These are phyloP conservation scores for Cyberlindnera mississippiensis DNA, from an alignment of 805 yeast species.

Conservation along the genomic window DNA sequence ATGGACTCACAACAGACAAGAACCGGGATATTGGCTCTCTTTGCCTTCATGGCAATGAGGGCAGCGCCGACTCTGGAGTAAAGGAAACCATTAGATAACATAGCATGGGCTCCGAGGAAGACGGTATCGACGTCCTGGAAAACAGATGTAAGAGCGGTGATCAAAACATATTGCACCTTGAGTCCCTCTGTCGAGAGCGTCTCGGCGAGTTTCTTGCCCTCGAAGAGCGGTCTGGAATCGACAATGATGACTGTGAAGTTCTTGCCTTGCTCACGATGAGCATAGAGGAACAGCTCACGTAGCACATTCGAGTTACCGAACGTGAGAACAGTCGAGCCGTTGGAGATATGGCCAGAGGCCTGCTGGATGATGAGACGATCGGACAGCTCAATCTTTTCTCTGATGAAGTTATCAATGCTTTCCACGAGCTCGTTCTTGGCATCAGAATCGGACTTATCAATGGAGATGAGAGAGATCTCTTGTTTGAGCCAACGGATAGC, in stretches of 20 bases:
- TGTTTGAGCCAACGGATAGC: conserved; percentile 97
- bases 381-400: conserved; percentile 80
- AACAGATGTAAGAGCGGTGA: conserved; percentile 75
- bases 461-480: conserved; percentile 77
- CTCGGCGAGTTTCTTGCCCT: conserved; percentile 77
- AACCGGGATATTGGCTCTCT: conserved; percentile 86
- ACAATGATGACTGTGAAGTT: conserved; percentile 82
- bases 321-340: conserved; percentile 77
- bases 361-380: conserved; percentile 77
- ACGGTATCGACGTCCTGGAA: conserved; percentile 87
- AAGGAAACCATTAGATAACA: conserved; percentile 90
- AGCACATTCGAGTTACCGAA: conserved; percentile 88
- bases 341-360: conserved; percentile 71
- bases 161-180: conserved; percentile 68
- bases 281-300: conserved; percentile 64
- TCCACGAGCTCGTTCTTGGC: conserved; percentile 65
- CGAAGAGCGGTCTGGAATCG: conserved; percentile 91
- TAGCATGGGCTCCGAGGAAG: conserved; percentile 94
- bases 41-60: conserved; percentile 85
- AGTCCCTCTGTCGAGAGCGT: conserved; percentile 60
- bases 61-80: conserved; percentile 96
- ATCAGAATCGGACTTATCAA: conserved; percentile 51
- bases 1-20: conserved; percentile 93
- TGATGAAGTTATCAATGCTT: conserved; percentile 74
- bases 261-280: conserved; percentile 51